Evolutionary conservation across 2,329 filamentous ascomycete species (phyloP), one percentile per base, ranked within the genome.

Genomic region (Diaporthe citrichinensis): DNA sequence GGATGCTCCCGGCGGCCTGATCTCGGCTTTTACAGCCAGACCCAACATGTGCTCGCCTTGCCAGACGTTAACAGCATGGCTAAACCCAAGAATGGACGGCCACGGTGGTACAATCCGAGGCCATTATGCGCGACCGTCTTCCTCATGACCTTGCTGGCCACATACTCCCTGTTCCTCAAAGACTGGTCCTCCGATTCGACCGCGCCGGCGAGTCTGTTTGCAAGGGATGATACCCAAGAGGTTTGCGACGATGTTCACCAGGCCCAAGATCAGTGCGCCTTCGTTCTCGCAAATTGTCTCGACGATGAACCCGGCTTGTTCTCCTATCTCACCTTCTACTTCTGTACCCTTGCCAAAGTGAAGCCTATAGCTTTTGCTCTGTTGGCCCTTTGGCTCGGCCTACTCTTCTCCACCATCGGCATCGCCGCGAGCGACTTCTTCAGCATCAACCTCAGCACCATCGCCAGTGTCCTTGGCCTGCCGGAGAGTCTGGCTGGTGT

Each of bases 341-440:
- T 98, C 85, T 99, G 97, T 88, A 86, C 87, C 58, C 88, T 98
- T 46, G 87, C 88, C 73, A 84, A 91, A 72, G 91, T 88, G 20
- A 93, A 95, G 81, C 92, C 94, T 0, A 78, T 98, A 61, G 95
- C 94, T n/a, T 97, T 99, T 81, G 82, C 88, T 31, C 86, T 98
- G 57, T 87, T 99, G 61, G 90, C 95, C 23, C 80, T 92, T 76
- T 99, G 97, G 97, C 90, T 98, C 9, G 94, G 91, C 51, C 87
- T 98, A 73, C 91, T 99, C 10, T 99, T 99, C 85, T 96, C 94
- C 79, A 98, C 97, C 20, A 98, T 99, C 78, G 97, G 97, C 76
- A 98, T 99, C 78, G 97, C 97, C 20, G 97, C 97, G 31, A 98
- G 95, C 84, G 97, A 99, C 85, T 99, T 99, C 87, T 97, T 99